Base-by-base conservation (phyloP, 805 yeast genomes). In the Scheffersomyces stipitis region DNA sequence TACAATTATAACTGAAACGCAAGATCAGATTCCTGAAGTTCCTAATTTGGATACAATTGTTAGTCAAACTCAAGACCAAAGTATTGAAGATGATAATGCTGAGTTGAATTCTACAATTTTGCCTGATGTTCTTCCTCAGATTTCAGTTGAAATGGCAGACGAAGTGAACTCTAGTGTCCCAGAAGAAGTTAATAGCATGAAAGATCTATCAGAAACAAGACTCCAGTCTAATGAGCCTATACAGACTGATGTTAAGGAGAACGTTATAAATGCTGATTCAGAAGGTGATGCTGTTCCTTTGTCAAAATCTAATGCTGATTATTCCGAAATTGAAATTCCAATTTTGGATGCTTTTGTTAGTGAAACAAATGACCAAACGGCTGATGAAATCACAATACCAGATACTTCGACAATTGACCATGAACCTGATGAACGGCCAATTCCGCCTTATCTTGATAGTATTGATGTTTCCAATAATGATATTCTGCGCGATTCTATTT, bases 41-140 rank as follows among this genome's bases (percentile, higher is more conserved):
- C 31, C 36, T 13, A 22, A 26, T 16, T 17, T 33, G 13, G 36
- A 33, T 8, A 26, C 30, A 12, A 33, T 27, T 13, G 23, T 27
- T 9, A 31, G 18, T 18, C 26, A 33, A 8, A 20, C 30, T n/a
- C 9, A 18, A n/a, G 31, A 33, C 5, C 24, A 26, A 9, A 26
- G 18, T 14, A 33, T 6, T 15, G 24, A 9, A 5, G 34, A 24
- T 9, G 28, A 12, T 4, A 4, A 4, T 4, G n/a, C n/a, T n/a
- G n/a, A n/a, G n/a, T n/a, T n/a, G n/a, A n/a, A n/a, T n/a, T n/a
- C n/a, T n/a, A n/a, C n/a, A n/a, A n/a, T n/a, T n/a, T n/a, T n/a
- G n/a, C n/a, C n/a, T n/a, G 28, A 15, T 3, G 28, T 4, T 15
- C n/a, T 31, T 31, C 23, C 24, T 24, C 28, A 31, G 28, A 24